Evolutionary conservation across 1,139 yeast species (phyloP), one percentile per base, ranked within the genome.

Genomic region (Lodderomyces jiufengensis): DNA sequence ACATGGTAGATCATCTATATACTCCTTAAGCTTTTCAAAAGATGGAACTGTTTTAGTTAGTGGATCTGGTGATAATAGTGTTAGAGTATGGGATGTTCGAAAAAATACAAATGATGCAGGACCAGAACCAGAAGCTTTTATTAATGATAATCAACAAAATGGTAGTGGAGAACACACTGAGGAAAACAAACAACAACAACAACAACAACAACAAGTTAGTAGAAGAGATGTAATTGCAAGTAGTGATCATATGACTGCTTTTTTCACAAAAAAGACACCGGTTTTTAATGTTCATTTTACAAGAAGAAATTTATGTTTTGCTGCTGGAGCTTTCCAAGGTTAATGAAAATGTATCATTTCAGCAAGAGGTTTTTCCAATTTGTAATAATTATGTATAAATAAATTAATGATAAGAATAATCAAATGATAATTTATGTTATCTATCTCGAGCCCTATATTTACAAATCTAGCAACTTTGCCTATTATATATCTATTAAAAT

Each of bases 81-180:
- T 92, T 3, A 73, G 98, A 49, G 95, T 90, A 2, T 94, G 98
- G 98, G 97, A 94, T 59, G 80, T 87, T 37, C 86, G 85, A 58
- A 78, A 81, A 49, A 87, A 87, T 40, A 86, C 96, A 0, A 72
- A 73, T 40, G 95, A 86, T 49, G 77, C 82, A 2, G 86, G 87
- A 4, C 81, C 90, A 2, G 84, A 79, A 49, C 95, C 95, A 1
- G 95, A 86, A 52, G 76, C 81, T 5, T 78, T 83, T 49, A 59
- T 65, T 4, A 57, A 59, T 31, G 66, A 53, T 26, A 55, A 46
- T 10, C 44, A 51, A 29, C 52, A 49, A 15, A 47, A 48, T 13
- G 46, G 46, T 25, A 28, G 5, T 29, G 36, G 46, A 9, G 24
- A 9, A 26, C 25, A 8, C 30, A 40, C 18, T 31, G 33, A 14